Evolutionary conservation across 106 monocot genomes (phyloP).

Genomic region (Dioscorea zingiberensis): DNA sequence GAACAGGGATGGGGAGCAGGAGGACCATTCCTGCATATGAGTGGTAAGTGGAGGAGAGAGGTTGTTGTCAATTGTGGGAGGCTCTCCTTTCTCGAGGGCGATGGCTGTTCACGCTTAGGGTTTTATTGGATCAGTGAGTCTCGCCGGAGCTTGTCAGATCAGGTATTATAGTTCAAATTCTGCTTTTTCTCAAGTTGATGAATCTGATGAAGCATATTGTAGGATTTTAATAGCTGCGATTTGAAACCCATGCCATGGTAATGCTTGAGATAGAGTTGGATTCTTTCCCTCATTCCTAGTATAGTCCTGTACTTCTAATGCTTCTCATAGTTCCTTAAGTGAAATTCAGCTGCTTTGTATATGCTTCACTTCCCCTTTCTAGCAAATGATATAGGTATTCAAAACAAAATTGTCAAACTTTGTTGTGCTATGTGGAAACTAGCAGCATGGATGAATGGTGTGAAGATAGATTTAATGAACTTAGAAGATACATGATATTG

Average conservation of each 20-base stretch:
- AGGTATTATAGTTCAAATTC: slow-evolving; percentile 19
- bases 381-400: too few species aligned
- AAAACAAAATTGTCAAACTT: too few species aligned
- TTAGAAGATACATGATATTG: too few species aligned
- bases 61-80: slow-evolving; percentile 54
- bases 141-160: slow-evolving; percentile 5
- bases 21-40: slow-evolving; percentile 55
- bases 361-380: too few species aligned
- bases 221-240: neutral
- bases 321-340: too few species aligned
- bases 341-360: too few species aligned
- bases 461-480: too few species aligned
- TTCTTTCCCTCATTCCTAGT: neutral
- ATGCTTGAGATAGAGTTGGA: neutral
- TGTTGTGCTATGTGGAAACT: too few species aligned
- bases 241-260: neutral
- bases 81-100: slow-evolving; percentile 44
- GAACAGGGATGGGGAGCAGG: slow-evolving; percentile 50
- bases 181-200: too few species aligned
- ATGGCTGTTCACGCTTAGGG: slow-evolving; percentile 71
- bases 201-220: neutral
- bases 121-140: slow-evolving; percentile 74
- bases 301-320: neutral
- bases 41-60: slow-evolving; percentile 73
- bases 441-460: too few species aligned